Conservation (phyloP, 345 rosid genomes). For the Firmiana major region DNA sequence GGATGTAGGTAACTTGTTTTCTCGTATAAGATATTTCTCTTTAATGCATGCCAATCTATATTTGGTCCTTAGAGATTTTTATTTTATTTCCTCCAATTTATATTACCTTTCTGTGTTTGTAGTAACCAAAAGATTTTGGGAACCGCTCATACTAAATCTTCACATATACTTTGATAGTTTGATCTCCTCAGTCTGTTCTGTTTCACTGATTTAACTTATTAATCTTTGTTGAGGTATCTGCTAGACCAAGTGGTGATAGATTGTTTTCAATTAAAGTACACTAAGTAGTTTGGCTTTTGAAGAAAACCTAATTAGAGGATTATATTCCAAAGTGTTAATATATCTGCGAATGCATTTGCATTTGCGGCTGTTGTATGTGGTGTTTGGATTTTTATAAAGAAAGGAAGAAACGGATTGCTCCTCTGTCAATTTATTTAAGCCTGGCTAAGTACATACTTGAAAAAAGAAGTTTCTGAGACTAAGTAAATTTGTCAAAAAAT, state of each 20-base stretch:
- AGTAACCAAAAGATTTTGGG: not conserved
- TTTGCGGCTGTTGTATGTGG: not conserved
- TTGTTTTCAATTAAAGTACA: not conserved
- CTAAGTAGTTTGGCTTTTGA: not conserved
- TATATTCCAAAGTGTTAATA: too few relatives aligned
- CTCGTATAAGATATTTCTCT: slow-evolving; percentile 1
- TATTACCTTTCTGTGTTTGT: not conserved
- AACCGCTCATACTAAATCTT: not conserved
- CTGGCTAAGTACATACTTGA: too few relatives aligned
- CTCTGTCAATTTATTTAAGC: not conserved
- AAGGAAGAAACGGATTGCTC: not conserved
- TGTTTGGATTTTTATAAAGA: not conserved
- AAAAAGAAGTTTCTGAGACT: too few relatives aligned
- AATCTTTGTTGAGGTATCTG: too few relatives aligned
- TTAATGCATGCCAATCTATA: slow-evolving; percentile 10
- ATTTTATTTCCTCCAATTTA: not conserved
- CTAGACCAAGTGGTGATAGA: not conserved
- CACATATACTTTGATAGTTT: not conserved
- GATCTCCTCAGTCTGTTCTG: not conserved
- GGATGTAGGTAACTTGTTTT: not conserved
- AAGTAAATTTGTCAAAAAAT: not conserved
- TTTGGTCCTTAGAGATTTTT: not conserved
- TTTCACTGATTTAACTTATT: not conserved
- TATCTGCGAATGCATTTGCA: not conserved
- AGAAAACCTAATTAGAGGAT: not conserved